phyloP scores from a whole-genome alignment of 2,329 filamentous ascomycete species.

The Cladosporium sp. region DNA sequence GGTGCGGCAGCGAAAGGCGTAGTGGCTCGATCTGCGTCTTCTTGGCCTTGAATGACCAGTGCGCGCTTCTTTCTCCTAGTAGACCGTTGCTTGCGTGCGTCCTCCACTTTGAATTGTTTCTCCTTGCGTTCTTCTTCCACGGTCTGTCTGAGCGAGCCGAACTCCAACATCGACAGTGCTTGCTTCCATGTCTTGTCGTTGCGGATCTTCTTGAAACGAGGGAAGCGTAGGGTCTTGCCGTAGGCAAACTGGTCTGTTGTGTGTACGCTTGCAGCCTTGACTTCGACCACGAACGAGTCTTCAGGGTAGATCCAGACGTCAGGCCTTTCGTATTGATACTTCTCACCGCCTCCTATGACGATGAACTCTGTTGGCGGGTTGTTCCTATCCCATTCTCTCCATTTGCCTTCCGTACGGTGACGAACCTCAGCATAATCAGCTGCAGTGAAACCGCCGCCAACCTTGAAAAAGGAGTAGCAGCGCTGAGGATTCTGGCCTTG shows the following conservation, averaged over 20 bases:
- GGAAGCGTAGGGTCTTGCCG: slow-evolving; percentile 78
- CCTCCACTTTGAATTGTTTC: slow-evolving; percentile 70
- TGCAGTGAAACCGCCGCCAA: slow-evolving; percentile 85
- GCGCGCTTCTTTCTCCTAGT: slow-evolving; percentile 61
- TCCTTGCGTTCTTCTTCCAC: slow-evolving; percentile 68
- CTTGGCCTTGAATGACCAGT: slow-evolving; percentile 70
- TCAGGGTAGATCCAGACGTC: slow-evolving; percentile 91
- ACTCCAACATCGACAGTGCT: slow-evolving; percentile 73
- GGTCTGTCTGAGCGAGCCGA: slow-evolving; percentile 64
- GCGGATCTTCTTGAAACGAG: slow-evolving; percentile 76
- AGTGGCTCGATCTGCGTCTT: slow-evolving; percentile 47
- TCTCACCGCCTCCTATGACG: slow-evolving; percentile 69
- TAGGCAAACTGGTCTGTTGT: slow-evolving; percentile 73
- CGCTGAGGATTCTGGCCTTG: slow-evolving; percentile 60
- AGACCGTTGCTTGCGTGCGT: slow-evolving; percentile 59
- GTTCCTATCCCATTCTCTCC: slow-evolving; percentile 76
- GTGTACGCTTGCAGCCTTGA: slow-evolving; percentile 79
- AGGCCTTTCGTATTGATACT: slow-evolving; percentile 70
- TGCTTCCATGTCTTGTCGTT: slow-evolving; percentile 81
- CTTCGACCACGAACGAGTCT: slow-evolving; percentile 80
- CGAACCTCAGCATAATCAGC: slow-evolving; percentile 80
- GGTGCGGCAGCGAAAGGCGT: slow-evolving; percentile 54
- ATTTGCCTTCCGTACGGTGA: slow-evolving; percentile 85
- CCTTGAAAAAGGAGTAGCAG: slow-evolving; percentile 93
- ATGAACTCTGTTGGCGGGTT: slow-evolving; percentile 74